A percentile compares a stretch with the other conserved stretches of the same genome.
Conservation (phyloP, 371 early-diverging fungal genomes). For the Actinomortierella ambigua region DNA sequence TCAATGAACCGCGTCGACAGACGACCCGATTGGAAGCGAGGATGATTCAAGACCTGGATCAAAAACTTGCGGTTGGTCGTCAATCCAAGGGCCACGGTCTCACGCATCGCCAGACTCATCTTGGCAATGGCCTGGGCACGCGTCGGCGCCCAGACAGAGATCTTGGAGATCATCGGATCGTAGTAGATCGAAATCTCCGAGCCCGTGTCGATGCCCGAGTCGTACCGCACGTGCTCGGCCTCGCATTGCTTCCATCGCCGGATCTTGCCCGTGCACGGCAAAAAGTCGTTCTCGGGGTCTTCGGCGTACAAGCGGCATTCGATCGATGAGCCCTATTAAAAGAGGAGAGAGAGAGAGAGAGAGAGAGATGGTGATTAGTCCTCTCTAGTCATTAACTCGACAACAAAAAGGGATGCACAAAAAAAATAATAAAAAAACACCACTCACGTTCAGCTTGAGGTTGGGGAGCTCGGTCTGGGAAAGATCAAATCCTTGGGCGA, state of each 20-base stretch:
- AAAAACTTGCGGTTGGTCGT: slow-evolving; percentile 73
- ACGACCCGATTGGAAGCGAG: slow-evolving; percentile 60
- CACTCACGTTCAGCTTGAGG: slow-evolving; percentile 49
- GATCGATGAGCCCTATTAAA: slow-evolving; percentile 78
- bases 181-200: slow-evolving; percentile 82
- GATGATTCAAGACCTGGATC: slow-evolving; percentile 56
- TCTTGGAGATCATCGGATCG: slow-evolving; percentile 87
- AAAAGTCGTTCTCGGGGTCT: slow-evolving; percentile 70
- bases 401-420: neutral
- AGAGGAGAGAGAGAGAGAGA: neutral
- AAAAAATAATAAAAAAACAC: slow-evolving; percentile 11
- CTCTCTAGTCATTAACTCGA: neutral
- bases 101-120: slow-evolving; percentile 75
- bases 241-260: slow-evolving; percentile 44
- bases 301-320: slow-evolving; percentile 88
- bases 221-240: slow-evolving; percentile 62
- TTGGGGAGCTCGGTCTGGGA: slow-evolving; percentile 46
- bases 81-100: slow-evolving; percentile 65
- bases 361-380: neutral
- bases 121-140: slow-evolving; percentile 74
- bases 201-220: slow-evolving; percentile 73
- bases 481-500: slow-evolving; percentile 61
- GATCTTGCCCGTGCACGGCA: slow-evolving; percentile 49
- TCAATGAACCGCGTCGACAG: slow-evolving; percentile 68
- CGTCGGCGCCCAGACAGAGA: slow-evolving; percentile 84